These are phyloP conservation scores for Cytospora mali DNA, from an alignment of 2,329 filamentous ascomycete species.

Conservation along the genomic window DNA sequence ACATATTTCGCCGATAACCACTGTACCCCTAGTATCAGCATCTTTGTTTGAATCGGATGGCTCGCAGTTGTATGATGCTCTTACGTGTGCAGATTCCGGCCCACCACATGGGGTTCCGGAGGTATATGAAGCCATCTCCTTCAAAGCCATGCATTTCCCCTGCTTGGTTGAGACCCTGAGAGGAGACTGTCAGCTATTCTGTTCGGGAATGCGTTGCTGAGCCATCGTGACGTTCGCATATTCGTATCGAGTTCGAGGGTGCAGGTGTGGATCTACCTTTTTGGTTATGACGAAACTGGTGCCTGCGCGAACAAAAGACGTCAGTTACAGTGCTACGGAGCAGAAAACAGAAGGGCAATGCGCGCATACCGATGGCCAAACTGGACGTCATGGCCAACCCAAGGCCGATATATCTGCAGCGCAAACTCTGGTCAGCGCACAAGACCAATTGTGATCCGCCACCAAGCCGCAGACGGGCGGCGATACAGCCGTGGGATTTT, in stretches of 20 bases:
- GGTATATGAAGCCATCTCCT: slow-evolving; percentile 91
- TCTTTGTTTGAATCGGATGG: neutral
- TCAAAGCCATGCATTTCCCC: slow-evolving; percentile 93
- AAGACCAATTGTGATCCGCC: slow-evolving; percentile 22
- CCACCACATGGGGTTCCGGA: slow-evolving; percentile 98
- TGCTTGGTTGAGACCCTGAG: slow-evolving; percentile 83
- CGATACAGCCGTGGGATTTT: neutral
- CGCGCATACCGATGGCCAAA: slow-evolving; percentile 70
- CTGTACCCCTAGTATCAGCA: slow-evolving; percentile 47
- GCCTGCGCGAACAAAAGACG: slow-evolving; percentile 52
- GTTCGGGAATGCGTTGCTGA: neutral
- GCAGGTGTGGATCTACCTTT: slow-evolving; percentile 64
- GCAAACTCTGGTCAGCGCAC: slow-evolving; percentile 37
- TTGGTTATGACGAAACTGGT: slow-evolving; percentile 99
- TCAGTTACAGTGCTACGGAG: slow-evolving; percentile 26
- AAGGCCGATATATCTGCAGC: slow-evolving; percentile 72
- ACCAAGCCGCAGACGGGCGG: neutral
- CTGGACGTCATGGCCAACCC: slow-evolving; percentile 74
- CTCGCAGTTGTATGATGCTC: slow-evolving; percentile 37
- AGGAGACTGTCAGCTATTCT: slow-evolving; percentile 12
- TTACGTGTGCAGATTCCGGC: slow-evolving; percentile 85
- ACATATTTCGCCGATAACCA: slow-evolving; percentile 90
- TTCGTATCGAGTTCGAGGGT: slow-evolving; percentile 1
- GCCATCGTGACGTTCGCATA: slow-evolving; percentile 23
- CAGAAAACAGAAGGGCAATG: neutral